Percentiles rank a stretch among this genome's conserved stretches.
Evolutionary conservation across 1,284 basidiomycete genomes (phyloP).

Genomic region (Austroboletus rostrupii): DNA sequence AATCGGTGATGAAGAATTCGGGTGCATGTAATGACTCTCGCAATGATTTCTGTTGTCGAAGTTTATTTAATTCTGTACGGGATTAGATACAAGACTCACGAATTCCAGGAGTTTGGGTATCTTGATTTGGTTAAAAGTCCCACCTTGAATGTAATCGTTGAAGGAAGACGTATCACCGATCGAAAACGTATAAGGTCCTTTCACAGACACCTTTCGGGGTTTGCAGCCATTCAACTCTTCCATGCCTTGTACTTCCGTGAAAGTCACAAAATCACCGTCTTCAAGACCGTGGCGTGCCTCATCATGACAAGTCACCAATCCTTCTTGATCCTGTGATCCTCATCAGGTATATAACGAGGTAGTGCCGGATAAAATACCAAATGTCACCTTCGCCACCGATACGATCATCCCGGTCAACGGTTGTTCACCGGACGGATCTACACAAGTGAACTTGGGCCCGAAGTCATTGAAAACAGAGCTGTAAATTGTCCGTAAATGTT

Average conservation of each 20-base stretch:
- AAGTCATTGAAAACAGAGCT: slow-evolving; percentile 97
- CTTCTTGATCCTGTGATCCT: slow-evolving; percentile 68
- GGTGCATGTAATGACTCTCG: slow-evolving; percentile 82
- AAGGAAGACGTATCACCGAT: slow-evolving; percentile 86
- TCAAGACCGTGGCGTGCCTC: slow-evolving; percentile 97
- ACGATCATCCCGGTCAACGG: slow-evolving; percentile 95
- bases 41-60: slow-evolving; percentile 75
- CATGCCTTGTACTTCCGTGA: slow-evolving; percentile 98
- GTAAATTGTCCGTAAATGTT: slow-evolving; percentile 18
- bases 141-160: slow-evolving; percentile 82
- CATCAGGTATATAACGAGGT: slow-evolving; percentile 4
- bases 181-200: slow-evolving; percentile 94
- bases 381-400: slow-evolving; percentile 72
- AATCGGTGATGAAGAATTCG: slow-evolving; percentile 94
- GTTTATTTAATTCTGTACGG: slow-evolving; percentile 2
- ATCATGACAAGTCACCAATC: slow-evolving; percentile 93
- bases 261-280: slow-evolving; percentile 97
- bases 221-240: slow-evolving; percentile 86
- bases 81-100: slow-evolving; percentile 46
- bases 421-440: slow-evolving; percentile 94
- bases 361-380: slow-evolving; percentile 8
- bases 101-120: slow-evolving; percentile 96
- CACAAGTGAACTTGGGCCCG: slow-evolving; percentile 89
- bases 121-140: slow-evolving; percentile 98
- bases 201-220: slow-evolving; percentile 89